Conservation (phyloP, 257 asterid species). For the Capsicum pubescens region DNA sequence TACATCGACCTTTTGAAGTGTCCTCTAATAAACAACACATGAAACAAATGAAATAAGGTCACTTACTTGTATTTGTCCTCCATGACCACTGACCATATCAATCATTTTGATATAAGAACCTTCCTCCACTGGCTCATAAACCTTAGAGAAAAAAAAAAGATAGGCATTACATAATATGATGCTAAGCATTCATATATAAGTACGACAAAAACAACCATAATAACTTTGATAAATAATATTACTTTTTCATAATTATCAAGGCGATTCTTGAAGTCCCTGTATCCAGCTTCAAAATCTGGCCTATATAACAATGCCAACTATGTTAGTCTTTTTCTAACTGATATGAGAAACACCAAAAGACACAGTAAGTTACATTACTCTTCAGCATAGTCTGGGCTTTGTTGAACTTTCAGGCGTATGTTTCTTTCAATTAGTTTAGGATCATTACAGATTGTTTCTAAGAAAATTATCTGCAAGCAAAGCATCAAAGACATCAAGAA, state of each 20-base stretch:
- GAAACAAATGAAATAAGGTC: constrained; percentile 25
- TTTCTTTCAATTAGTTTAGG: constrained; percentile 86
- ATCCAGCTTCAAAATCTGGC: constrained; percentile 99
- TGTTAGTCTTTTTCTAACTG: not conserved
- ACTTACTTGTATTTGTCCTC: constrained; percentile 96
- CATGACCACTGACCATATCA: constrained; percentile 97
- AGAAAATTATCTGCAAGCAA: constrained; percentile 75
- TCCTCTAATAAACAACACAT: constrained; percentile 2
- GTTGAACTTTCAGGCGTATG: constrained; percentile 99
- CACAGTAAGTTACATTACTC: constrained; percentile 57
- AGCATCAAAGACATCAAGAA: constrained; percentile 29
- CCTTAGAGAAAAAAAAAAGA: constrained; percentile 50
- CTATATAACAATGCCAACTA: constrained; percentile 57
- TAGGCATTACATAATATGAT: constrained; percentile 28
- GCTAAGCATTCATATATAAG: constrained; percentile 28
- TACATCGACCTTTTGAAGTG: constrained; percentile 10
- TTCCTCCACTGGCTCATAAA: constrained; percentile 97
- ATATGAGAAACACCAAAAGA: constrained; percentile 34
- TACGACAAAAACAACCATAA: constrained; percentile 23
- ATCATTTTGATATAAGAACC: constrained; percentile 98
- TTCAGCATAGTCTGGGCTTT: constrained; percentile 98
- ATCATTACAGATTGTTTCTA: constrained; percentile 95
- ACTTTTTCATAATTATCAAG: constrained; percentile 95
- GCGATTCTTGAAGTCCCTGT: constrained; percentile 86
- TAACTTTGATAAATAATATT: constrained; percentile 42